Conservation (phyloP, 2,329 filamentous ascomycete genomes). For the Aspergillus intermedius region DNA sequence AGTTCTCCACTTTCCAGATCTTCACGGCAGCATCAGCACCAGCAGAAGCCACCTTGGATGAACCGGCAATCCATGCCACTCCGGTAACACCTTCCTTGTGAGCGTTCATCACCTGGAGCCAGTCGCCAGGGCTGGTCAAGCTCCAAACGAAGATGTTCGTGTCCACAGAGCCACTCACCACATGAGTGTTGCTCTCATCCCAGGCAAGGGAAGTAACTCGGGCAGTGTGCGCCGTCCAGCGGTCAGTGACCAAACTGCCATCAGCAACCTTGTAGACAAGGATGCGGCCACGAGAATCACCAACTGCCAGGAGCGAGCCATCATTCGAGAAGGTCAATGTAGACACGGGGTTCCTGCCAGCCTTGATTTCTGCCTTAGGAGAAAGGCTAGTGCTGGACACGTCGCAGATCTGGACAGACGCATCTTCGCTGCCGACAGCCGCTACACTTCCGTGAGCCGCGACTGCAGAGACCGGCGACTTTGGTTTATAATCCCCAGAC, state of each 20-base stretch:
- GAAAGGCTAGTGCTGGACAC: slow-evolving; percentile 51
- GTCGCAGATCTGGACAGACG: slow-evolving; percentile 68
- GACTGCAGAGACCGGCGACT: slow-evolving; percentile 63
- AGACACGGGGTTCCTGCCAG: slow-evolving; percentile 66
- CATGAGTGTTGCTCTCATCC: slow-evolving; percentile 69
- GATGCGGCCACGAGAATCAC: slow-evolving; percentile 80
- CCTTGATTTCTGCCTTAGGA: slow-evolving; percentile 54
- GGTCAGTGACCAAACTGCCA: slow-evolving; percentile 71
- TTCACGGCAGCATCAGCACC: slow-evolving; percentile 89
- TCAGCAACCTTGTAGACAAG: slow-evolving; percentile 64
- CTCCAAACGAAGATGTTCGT: slow-evolving; percentile 94
- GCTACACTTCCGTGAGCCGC: slow-evolving; percentile 62
- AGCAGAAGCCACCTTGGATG: slow-evolving; percentile 63
- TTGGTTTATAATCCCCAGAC: slow-evolving; percentile 54
- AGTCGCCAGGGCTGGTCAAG: slow-evolving; percentile 70
- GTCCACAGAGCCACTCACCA: slow-evolving; percentile 79
- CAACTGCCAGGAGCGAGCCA: slow-evolving; percentile 72
- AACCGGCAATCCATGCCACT: slow-evolving; percentile 68
- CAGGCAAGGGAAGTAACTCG: slow-evolving; percentile 65
- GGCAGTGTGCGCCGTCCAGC: slow-evolving; percentile 66
- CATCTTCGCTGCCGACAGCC: slow-evolving; percentile 70
- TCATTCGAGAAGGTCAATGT: slow-evolving; percentile 75
- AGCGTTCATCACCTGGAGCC: slow-evolving; percentile 77
- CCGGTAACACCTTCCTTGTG: slow-evolving; percentile 95
- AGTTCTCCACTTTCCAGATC: slow-evolving; percentile 65